Base-by-base conservation (phyloP, 371 early-diverging fungal species). In the Rhizopus microsporus region DNA sequence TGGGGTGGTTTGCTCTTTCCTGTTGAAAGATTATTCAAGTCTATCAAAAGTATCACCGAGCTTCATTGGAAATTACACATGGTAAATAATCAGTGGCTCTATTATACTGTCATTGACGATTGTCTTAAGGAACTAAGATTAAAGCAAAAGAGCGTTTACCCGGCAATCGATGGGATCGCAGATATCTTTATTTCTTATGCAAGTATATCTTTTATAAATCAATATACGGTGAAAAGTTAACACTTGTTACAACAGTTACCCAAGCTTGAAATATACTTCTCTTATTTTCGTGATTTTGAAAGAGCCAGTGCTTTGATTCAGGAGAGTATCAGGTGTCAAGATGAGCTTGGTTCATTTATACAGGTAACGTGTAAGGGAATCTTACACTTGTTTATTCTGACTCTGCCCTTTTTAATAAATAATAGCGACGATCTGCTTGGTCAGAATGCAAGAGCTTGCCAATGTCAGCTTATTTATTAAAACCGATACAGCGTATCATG, bases 1-100 rank as follows among this genome's bases (percentile, higher is more conserved):
- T 76, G 68, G 57, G 71, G 78, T 47, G 52, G 80, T 3, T 39
- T 87, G 35, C 74, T 80, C 7, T 78, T 78, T 40, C 72, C 81
- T 4, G 60, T 87, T 42, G 45, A 68, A 4, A 64, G 75, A 31
- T 73, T 87, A 16, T 88, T 87, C 61, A 77, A 79, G 5, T 85
- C 79, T 60, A 60, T 85, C 13, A 73, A 75, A 58, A 63, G 70
- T 50, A 69, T 88, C 9, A 63, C 82, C 29, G 56, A 68, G 9
- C 58, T 83, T 10, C 85, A 86, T 56, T 63, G 72, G 33, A 49
- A 57, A 7, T 51, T 75, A 5, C 38, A 69, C 9, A 44, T 58
- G 57, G 76, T 76, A 68, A 44, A 23, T 7, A 29, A 29, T 17
- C 4, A 52, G 0, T 4, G 4, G 6, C 31, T 12, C 9, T 48